phyloP scores from a whole-genome alignment of 1,284 basidiomycete species.

The Rhizoctonia solani region DNA sequence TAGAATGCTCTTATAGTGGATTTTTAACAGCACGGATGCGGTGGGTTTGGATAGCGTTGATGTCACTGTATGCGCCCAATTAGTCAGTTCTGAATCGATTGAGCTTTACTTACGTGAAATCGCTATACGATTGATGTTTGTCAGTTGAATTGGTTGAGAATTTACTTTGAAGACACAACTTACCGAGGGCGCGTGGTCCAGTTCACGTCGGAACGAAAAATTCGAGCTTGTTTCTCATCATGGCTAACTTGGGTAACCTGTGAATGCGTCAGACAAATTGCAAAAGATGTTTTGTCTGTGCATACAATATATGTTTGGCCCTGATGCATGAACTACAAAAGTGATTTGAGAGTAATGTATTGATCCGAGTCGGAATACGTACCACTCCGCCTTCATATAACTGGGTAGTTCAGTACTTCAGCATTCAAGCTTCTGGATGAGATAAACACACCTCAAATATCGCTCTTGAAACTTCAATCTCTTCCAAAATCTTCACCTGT shows the following conservation, averaged over 20 bases:
- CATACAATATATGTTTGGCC: slow-evolving; percentile 73
- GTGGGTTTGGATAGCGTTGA: slow-evolving; percentile 77
- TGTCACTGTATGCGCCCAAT: slow-evolving; percentile 54
- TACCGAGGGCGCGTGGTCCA: slow-evolving; percentile 81
- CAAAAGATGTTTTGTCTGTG: background rate
- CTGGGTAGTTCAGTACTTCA: slow-evolving; percentile 25
- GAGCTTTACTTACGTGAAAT: slow-evolving; percentile 63
- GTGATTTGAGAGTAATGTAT: background rate
- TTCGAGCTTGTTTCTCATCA: slow-evolving; percentile 72
- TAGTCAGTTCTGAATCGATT: background rate
- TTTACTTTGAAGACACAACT: slow-evolving; percentile 31
- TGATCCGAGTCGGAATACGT: slow-evolving; percentile 10
- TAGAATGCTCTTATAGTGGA: slow-evolving; percentile 68
- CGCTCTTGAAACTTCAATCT: slow-evolving; percentile 83
- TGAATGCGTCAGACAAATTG: slow-evolving; percentile 17
- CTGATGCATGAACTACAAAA: slow-evolving; percentile 74
- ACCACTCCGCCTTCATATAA: slow-evolving; percentile 53
- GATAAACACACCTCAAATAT: slow-evolving; percentile 78
- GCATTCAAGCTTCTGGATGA: background rate
- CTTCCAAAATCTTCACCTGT: slow-evolving; percentile 67
- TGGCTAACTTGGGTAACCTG: slow-evolving; percentile 83
- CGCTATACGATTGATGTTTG: slow-evolving; percentile 50
- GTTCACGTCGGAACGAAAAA: slow-evolving; percentile 75
- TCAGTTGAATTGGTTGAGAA: background rate
- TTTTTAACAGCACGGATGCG: slow-evolving; percentile 72